These are phyloP conservation scores for Suillus weaverae DNA, from an alignment of 768 basidiomycete genomes.

Conservation along the genomic window DNA sequence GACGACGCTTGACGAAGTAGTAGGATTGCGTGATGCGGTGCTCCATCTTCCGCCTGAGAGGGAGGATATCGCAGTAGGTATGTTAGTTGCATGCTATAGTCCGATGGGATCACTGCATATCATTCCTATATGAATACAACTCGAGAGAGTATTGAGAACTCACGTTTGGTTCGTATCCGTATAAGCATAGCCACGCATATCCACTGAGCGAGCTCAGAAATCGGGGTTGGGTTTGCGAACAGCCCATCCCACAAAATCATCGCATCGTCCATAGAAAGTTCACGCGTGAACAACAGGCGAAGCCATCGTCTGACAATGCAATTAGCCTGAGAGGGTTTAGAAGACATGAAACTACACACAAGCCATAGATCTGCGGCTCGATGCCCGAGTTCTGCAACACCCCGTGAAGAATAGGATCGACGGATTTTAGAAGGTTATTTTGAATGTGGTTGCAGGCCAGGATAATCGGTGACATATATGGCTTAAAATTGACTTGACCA, in stretches of 20 bases:
- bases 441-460: slow-evolving; percentile 81
- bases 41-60: slow-evolving; percentile 33
- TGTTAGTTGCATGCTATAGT: slow-evolving; percentile 85
- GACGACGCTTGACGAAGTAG: slow-evolving; percentile 83
- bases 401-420: slow-evolving; percentile 79
- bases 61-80: slow-evolving; percentile 83
- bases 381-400: slow-evolving; percentile 77
- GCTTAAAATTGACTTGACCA: slow-evolving; percentile 48
- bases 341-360: slow-evolving; percentile 52
- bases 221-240: slow-evolving; percentile 78
- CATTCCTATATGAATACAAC: slow-evolving; percentile 14
- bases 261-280: slow-evolving; percentile 77
- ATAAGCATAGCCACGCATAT: slow-evolving; percentile 94
- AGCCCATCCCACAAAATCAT: slow-evolving; percentile 95
- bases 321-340: slow-evolving; percentile 8
- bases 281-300: slow-evolving; percentile 88
- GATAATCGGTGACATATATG: slow-evolving; percentile 84
- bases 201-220: slow-evolving; percentile 78
- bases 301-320: slow-evolving; percentile 76
- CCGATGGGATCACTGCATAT: slow-evolving; percentile 73
- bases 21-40: slow-evolving; percentile 59
- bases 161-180: slow-evolving; percentile 86
- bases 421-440: slow-evolving; percentile 62
- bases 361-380: slow-evolving; percentile 96
- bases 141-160: slow-evolving; percentile 29